phyloP scores from a whole-genome alignment of 2,329 filamentous ascomycete species.

The Zymoseptoria crescenta region DNA sequence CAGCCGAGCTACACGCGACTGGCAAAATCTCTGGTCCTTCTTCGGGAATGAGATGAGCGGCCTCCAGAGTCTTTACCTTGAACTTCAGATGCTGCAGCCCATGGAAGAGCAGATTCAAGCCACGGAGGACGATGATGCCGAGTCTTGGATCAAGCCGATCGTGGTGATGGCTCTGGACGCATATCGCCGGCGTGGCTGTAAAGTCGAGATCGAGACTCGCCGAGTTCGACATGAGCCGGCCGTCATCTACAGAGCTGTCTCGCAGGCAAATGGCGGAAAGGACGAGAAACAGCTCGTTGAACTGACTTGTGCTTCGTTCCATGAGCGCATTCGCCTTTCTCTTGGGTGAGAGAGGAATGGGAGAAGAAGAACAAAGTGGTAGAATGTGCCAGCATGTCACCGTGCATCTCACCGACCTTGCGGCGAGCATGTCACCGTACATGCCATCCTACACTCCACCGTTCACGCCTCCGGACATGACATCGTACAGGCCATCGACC shows the following conservation, averaged over 20 bases:
- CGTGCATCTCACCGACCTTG: background rate
- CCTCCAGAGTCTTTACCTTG: constrained; percentile 22
- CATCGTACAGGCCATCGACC: too few species aligned
- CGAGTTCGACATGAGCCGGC: constrained; percentile 20
- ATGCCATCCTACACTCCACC: background rate
- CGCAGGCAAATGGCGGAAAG: background rate
- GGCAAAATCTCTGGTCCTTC: constrained; percentile 25
- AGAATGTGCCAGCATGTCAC: background rate
- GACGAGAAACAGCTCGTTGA: constrained; percentile 12
- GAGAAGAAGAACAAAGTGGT: background rate
- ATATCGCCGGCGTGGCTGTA: constrained; percentile 21
- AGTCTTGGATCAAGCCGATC: constrained; percentile 25
- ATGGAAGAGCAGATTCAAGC: constrained; percentile 23
- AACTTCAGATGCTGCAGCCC: constrained; percentile 23
- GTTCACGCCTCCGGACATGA: too few species aligned
- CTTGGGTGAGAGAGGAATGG: constrained; percentile 2
- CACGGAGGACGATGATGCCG: constrained; percentile 20
- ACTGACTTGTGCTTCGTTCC: constrained; percentile 17
- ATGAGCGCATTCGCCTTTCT: constrained; percentile 23
- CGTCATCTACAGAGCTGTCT: constrained; percentile 12
- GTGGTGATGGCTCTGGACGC: constrained; percentile 24
- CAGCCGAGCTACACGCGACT: constrained; percentile 24
- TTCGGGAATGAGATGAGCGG: constrained; percentile 26
- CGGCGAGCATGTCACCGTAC: background rate
- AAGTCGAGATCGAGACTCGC: constrained; percentile 22